These are phyloP conservation scores for Musa schizocarpa DNA, from an alignment of 176 grass and related monocot species.

Conservation along the genomic window DNA sequence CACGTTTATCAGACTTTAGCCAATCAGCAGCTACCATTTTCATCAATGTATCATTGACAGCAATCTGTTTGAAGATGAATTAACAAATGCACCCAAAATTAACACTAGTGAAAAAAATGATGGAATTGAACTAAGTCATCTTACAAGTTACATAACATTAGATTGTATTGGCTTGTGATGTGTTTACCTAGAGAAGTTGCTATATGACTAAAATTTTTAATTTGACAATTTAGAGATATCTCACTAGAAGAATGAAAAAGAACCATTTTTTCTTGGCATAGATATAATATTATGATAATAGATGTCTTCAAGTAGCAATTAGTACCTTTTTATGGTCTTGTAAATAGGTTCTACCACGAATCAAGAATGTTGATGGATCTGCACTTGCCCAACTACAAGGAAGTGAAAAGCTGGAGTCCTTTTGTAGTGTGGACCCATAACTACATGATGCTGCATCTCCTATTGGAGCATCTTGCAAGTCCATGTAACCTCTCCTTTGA, in stretches of 20 bases:
- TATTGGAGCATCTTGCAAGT: neutral
- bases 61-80: slow-evolving; percentile 36
- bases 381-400: slow-evolving; percentile 77
- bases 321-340: slow-evolving; percentile 70
- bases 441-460: slow-evolving; percentile 20
- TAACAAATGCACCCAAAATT: neutral
- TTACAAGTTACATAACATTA: neutral
- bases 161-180: too few relatives aligned
- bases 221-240: neutral
- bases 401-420: slow-evolving; percentile 49
- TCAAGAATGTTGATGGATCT: slow-evolving; percentile 90
- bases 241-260: neutral
- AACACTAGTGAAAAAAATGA: neutral
- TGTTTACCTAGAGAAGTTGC: too few relatives aligned
- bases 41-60: slow-evolving; percentile 86
- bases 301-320: neutral
- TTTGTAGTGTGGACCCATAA: slow-evolving; percentile 80
- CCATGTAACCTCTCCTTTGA: slow-evolving; percentile 13
- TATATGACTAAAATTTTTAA: neutral
- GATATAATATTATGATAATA: neutral
- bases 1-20: slow-evolving; percentile 92
- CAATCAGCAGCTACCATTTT: slow-evolving; percentile 97
- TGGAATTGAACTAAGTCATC: neutral
- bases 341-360: slow-evolving; percentile 86
- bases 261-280: neutral